Conservation (phyloP, 805 yeast species). For the Hemisphaericaspora nanyangensis region DNA sequence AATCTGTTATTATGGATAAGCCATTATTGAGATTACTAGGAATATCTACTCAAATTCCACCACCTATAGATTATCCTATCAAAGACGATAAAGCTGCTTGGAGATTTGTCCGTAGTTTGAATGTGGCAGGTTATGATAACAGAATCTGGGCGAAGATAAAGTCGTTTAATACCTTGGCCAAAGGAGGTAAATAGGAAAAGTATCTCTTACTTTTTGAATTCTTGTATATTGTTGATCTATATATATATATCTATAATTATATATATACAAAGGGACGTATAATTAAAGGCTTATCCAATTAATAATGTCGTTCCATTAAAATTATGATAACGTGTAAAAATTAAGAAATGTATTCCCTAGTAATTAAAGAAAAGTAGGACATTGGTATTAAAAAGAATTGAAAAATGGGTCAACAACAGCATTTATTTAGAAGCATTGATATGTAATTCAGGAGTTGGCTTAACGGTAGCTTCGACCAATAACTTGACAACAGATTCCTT, state of each 20-base stretch:
- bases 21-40: constrained; percentile 53
- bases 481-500: constrained; percentile 65
- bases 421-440: constrained; percentile 50
- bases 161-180: constrained; percentile 36
- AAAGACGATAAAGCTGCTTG: constrained; percentile 78
- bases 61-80: constrained; percentile 89
- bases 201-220: too few relatives aligned
- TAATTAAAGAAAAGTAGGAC: not conserved
- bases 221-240: too few relatives aligned
- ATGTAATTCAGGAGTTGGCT: constrained; percentile 81
- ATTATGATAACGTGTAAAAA: too few relatives aligned
- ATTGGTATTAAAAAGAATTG: too few relatives aligned
- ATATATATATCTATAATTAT: too few relatives aligned
- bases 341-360: not conserved
- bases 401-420: too few relatives aligned
- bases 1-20: constrained; percentile 82
- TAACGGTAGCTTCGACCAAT: constrained; percentile 73
- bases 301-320: too few relatives aligned
- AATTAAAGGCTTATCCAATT: too few relatives aligned
- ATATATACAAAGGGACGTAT: too few relatives aligned
- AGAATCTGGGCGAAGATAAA: constrained; percentile 61
- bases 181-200: constrained; percentile 8
- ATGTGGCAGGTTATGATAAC: constrained; percentile 77
- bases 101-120: constrained; percentile 79
- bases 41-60: constrained; percentile 79